These are phyloP conservation scores for Stemphylium vesicarium DNA, from an alignment of 2,329 filamentous ascomycete genomes.

Conservation along the genomic window DNA sequence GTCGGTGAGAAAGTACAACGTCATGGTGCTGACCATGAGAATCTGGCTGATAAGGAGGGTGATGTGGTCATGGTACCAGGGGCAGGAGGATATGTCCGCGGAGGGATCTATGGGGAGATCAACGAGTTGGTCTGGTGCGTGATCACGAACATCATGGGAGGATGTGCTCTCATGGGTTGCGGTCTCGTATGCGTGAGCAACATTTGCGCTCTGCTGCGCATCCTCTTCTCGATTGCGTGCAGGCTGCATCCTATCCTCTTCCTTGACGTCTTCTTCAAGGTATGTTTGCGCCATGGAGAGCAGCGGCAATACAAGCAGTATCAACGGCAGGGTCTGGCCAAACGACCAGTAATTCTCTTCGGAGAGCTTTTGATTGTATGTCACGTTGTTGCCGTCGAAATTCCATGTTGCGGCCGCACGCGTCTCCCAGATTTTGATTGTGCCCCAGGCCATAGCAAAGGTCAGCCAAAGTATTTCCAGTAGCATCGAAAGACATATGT, in stretches of 20 bases:
- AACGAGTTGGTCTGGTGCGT: not conserved
- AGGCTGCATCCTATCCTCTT: not conserved
- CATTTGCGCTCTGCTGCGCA: too few relatives aligned
- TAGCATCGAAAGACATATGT: conserved; percentile 31
- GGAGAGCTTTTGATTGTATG: conserved; percentile 13
- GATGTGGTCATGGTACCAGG: conserved; percentile 29
- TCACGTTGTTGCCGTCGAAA: conserved; percentile 12
- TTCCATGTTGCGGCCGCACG: conserved; percentile 15
- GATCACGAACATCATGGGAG: not conserved
- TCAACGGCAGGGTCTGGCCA: conserved; percentile 34
- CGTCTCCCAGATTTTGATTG: conserved; percentile 33
- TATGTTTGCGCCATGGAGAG: conserved; percentile 34
- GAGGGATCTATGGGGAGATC: conserved; percentile 16
- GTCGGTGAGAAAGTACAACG: conserved; percentile 22
- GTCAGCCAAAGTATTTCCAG: conserved; percentile 32
- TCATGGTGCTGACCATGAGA: conserved; percentile 20
- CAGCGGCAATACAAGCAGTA: conserved; percentile 30
- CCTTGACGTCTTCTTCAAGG: conserved; percentile 31
- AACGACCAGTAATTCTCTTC: conserved; percentile 34
- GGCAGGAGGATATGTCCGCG: conserved; percentile 11
- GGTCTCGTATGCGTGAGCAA: not conserved
- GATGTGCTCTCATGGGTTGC: not conserved
- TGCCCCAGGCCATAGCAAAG: conserved; percentile 36
- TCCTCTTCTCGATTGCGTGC: not conserved
- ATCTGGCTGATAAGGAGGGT: conserved; percentile 24